Base-by-base conservation (phyloP, 2,329 filamentous ascomycete species). In the Neobulgaria alba region DNA sequence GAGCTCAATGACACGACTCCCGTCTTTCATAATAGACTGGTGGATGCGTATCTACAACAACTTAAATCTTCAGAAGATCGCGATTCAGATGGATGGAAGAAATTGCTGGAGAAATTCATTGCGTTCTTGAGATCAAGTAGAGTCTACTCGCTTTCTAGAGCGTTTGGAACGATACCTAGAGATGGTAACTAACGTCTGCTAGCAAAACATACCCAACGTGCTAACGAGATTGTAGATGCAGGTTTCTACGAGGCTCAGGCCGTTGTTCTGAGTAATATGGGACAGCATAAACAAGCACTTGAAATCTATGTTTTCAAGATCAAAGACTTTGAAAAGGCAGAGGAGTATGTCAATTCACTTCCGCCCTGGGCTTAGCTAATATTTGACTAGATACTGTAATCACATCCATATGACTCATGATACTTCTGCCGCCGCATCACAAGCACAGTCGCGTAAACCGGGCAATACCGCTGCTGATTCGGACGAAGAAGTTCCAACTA, bases 291-390 rank as follows among this genome's bases (percentile, higher is more conserved):
- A 58, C 88, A 96, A 63, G 92, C 92, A 0, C 67, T 98, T n/a
- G 84, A 92, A 59, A 95, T 98, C 38, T 98, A 95, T 60, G 90
- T 96, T 19, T 98, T 95, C 65, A 92, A 90, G 61, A 76, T 98
- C 61, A 69, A 84, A 51, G 82, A 95, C 60, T 90, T 85, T 48
- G 68, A 67, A 10, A 96, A 95, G 63, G 92, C 92, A 21, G 92
- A 98, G 73, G 87, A 95, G 82, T 95, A 67, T 47, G 79, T 69
- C 16, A 21, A 14, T 8, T 33, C 23, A 33, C 33, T 31, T 33
- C 26, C 18, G 5, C 14, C 36, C 20, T 10, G 21, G 3, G 5
- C 12, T 38, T 23, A 40, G 19, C 51, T 57, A 39, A 60, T 31
- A 26, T 18, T 10, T 38, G 15, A 36, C 86, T 36, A 86, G 82